Conservation (phyloP, 257 asterid genomes). For the Plantago major region DNA sequence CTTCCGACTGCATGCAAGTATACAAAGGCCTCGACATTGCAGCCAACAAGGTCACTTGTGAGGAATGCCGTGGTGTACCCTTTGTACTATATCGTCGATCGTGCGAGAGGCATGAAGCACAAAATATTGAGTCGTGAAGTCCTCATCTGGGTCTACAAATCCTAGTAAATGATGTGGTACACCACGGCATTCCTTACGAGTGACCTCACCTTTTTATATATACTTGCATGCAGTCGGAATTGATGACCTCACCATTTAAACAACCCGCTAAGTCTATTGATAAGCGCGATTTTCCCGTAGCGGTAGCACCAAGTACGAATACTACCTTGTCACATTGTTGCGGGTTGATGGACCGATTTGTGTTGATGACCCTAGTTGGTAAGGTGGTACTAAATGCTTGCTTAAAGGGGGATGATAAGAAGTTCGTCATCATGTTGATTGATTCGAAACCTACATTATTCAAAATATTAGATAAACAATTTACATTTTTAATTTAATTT, state of each 20-base stretch:
- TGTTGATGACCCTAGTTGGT: constrained; percentile 24
- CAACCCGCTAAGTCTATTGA: constrained; percentile 69
- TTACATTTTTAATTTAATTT: too few species aligned
- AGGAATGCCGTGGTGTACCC: too few species aligned
- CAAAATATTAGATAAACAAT: too few species aligned
- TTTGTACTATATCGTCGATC: constrained; percentile 31
- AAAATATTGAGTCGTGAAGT: constrained; percentile 56
- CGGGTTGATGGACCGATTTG: constrained; percentile 19
- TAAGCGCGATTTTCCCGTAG: constrained; percentile 81
- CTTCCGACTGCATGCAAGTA: too few species aligned
- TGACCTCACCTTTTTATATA: constrained; percentile 54
- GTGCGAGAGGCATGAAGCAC: constrained; percentile 43
- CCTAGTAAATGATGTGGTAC: constrained; percentile 75
- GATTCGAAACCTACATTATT: too few species aligned
- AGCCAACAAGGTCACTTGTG: too few species aligned
- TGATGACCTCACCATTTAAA: constrained; percentile 62
- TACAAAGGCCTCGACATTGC: too few species aligned
- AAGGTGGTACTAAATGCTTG: constrained; percentile 23
- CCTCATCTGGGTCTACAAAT: constrained; percentile 36
- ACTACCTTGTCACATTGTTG: constrained; percentile 37
- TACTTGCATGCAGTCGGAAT: constrained; percentile 80
- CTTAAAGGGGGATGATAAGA: constrained; percentile 22
- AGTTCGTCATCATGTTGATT: neutral
- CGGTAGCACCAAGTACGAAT: constrained; percentile 74
- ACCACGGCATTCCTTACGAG: constrained; percentile 51